Conservation (phyloP, 805 yeast genomes). For the Kluyveromyces lactis region DNA sequence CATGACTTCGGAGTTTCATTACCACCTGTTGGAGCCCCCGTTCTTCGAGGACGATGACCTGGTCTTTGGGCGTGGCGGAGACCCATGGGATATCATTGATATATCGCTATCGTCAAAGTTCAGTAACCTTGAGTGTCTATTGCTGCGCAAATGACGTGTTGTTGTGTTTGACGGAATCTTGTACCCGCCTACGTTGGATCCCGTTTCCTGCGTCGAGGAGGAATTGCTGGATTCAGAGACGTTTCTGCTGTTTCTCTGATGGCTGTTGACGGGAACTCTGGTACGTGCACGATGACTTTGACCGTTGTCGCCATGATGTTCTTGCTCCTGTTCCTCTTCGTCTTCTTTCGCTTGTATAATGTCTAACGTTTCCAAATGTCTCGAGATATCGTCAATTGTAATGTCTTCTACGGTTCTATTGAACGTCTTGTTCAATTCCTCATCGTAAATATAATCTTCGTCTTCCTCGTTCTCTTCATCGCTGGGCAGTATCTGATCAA, state of each 20-base stretch:
- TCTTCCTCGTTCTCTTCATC: constrained; percentile 29
- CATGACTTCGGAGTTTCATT: no score
- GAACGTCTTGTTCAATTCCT: constrained; percentile 29
- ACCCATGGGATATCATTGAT: constrained; percentile 30
- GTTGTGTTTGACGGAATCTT: constrained; percentile 24
- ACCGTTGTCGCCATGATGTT: neutral
- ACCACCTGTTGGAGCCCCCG: no score
- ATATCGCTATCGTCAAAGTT: constrained; percentile 28
- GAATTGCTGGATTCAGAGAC: no score
- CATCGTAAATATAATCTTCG: constrained; percentile 30
- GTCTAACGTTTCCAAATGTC: constrained; percentile 30
- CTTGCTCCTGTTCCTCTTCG: neutral
- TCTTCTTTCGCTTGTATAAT: constrained; percentile 12
- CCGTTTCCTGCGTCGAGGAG: no score
- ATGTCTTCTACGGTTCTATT: constrained; percentile 32
- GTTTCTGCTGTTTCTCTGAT: neutral
- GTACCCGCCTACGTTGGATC: no score
- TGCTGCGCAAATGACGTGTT: constrained; percentile 20
- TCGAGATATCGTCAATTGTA: constrained; percentile 31
- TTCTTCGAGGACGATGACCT: constrained; percentile 13
- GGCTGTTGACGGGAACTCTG: constrained; percentile 4
- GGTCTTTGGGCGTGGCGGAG: constrained; percentile 14
- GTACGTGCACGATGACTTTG: constrained; percentile 3
- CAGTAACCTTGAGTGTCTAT: constrained; percentile 14
- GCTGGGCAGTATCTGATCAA: constrained; percentile 22